phyloP scores from a whole-genome alignment of 2,329 filamentous ascomycete species.

The Raffaelea arxii region DNA sequence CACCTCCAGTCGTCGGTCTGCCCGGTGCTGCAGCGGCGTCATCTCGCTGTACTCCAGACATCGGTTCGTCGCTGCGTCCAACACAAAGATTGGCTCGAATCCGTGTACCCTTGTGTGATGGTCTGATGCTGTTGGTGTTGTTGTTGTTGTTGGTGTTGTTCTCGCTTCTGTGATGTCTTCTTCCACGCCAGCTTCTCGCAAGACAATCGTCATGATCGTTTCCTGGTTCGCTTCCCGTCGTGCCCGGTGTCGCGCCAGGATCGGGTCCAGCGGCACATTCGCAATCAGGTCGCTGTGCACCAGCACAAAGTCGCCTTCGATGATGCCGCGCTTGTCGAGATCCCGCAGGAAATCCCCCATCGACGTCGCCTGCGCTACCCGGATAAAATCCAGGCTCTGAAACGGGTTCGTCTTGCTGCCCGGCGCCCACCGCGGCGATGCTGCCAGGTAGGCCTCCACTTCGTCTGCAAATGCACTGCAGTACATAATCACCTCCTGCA shows the following conservation, averaged over 20 bases:
- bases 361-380: slow-evolving; percentile 71
- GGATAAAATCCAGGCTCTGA: slow-evolving; percentile 70
- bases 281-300: slow-evolving; percentile 90
- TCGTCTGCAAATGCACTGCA: slow-evolving; percentile 79
- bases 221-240: slow-evolving; percentile 79
- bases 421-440: slow-evolving; percentile 61
- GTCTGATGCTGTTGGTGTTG: slow-evolving; percentile 49
- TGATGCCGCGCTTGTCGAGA: slow-evolving; percentile 74
- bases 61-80: slow-evolving; percentile 69
- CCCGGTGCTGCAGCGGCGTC: slow-evolving; percentile 46
- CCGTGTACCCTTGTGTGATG: slow-evolving; percentile 72
- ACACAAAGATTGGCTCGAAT: slow-evolving; percentile 72
- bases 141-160: slow-evolving; percentile 61
- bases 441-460: slow-evolving; percentile 76
- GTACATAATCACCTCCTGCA: slow-evolving; percentile 91
- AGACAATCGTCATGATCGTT: slow-evolving; percentile 94
- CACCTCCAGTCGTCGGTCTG: slow-evolving; percentile 57
- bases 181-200: slow-evolving; percentile 71
- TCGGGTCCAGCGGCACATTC: slow-evolving; percentile 74
- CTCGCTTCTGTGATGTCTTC: no score
- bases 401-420: slow-evolving; percentile 54
- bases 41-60: slow-evolving; percentile 95
- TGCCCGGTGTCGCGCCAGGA: slow-evolving; percentile 68
- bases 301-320: slow-evolving; percentile 83
- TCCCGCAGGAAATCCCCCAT: slow-evolving; percentile 93